Evolutionary conservation across 345 rosid species (phyloP).

Genomic region (Camelina hispida): DNA sequence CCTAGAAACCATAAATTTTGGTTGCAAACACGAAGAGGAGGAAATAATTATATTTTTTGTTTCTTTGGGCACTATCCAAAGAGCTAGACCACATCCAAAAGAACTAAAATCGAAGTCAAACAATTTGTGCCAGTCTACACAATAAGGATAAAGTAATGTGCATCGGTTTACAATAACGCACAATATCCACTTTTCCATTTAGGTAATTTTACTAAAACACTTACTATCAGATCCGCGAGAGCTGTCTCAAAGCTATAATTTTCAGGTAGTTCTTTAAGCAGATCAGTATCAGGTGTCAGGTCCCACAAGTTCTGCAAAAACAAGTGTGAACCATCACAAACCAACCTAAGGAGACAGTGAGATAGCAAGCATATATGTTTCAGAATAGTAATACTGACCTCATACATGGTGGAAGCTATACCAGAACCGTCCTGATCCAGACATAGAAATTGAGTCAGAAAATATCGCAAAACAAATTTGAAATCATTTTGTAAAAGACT

Average conservation of each 20-base stretch:
- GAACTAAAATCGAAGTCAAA: neutral
- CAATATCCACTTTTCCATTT: no score
- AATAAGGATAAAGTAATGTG: slow-evolving; percentile 1
- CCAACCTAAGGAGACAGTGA: neutral
- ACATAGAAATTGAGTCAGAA: neutral
- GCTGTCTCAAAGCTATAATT: slow-evolving; percentile 73
- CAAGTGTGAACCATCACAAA: slow-evolving; percentile 2
- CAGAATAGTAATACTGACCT: neutral
- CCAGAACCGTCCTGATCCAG: slow-evolving; percentile 62
- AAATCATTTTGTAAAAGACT: neutral
- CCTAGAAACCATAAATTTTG: neutral
- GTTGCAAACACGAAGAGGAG: neutral
- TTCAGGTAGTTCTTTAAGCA: slow-evolving; percentile 63
- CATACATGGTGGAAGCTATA: slow-evolving; percentile 41
- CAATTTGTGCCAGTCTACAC: neutral
- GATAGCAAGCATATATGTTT: slow-evolving; percentile 1
- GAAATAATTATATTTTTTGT: neutral
- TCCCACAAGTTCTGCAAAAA: slow-evolving; percentile 78
- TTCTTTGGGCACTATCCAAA: neutral
- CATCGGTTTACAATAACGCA: slow-evolving; percentile 15
- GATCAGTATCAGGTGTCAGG: slow-evolving; percentile 68
- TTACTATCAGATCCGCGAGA: slow-evolving; percentile 74
- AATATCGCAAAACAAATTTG: neutral
- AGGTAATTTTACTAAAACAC: slow-evolving; percentile 22
- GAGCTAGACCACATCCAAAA: slow-evolving; percentile 2